Evolutionary conservation across 148 eudicot species (phyloP), one percentile per base, ranked within the genome.

Genomic region (Chenopodium berlandieri): DNA sequence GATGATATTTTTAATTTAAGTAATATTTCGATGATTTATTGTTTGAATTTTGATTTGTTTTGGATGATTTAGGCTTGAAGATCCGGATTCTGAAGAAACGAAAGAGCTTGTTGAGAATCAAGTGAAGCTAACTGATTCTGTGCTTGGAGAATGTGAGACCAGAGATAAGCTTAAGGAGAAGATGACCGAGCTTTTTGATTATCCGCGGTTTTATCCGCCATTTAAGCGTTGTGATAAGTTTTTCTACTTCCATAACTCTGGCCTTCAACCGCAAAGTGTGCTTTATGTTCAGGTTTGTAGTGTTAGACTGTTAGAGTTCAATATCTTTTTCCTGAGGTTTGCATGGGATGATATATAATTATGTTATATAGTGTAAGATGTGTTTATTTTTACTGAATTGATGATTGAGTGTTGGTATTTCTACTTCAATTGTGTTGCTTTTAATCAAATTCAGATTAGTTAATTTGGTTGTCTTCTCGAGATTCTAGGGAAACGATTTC

Each of bases 181-280:
- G 82, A 79, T 94, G 10, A 94, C 97, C 1, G 82, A 90, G 80
- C 89, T 94, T 27, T 96, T 85, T 40, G 95, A 94, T 83, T 93
- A 89, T 71, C 98, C 94, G 77, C 90, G 91, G 2, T 96, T 90
- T 86, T 48, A 75, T 76, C 84, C 93, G 58, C 99, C 99, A 2
- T 92, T 90, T 75, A 89, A 90, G 86, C 90, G 85, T 13, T 91
- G 90, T 62, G 85, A 92, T 25, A 96, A 94, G 86, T 96, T 88
- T 77, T 96, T 96, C 74, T 94, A 92, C 89, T 94, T 90, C 76
- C 94, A 94, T 74, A 96, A 96, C 79, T 82, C 99, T 44, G 98
- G 99, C 60, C 93, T 96, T 80, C 95, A 92, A 82, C 89, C 99
- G 7, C 99, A 96, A 63, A 83, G 76, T 37, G 94, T 92, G 69